Evolutionary conservation across 2,329 filamentous ascomycete species (phyloP), one percentile per base, ranked within the genome.

Genomic region (Xylariomycetidae sp.): DNA sequence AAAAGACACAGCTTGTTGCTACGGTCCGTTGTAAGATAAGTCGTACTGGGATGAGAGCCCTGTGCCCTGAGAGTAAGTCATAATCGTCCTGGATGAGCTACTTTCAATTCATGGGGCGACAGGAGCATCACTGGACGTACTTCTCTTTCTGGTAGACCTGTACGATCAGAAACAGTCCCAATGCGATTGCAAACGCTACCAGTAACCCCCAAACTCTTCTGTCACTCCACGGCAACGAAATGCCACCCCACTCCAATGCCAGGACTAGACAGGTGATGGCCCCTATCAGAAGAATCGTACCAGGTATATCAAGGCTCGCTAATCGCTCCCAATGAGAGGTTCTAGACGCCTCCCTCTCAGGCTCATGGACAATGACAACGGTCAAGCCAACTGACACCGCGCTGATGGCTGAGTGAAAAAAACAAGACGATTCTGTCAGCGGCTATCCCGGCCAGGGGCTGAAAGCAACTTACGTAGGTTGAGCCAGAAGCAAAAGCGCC

Each of bases 401-500:
- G n/a, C n/a, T n/a, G n/a, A n/a, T n/a, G n/a, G n/a, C n/a, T n/a
- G n/a, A n/a, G n/a, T n/a, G n/a, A n/a, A n/a, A n/a, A n/a, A n/a
- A n/a, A n/a, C n/a, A n/a, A n/a, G n/a, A n/a, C n/a, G n/a, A n/a
- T n/a, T n/a, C n/a, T n/a, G n/a, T n/a, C n/a, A n/a, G n/a, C n/a
- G n/a, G n/a, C n/a, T n/a, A n/a, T n/a, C n/a, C n/a, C n/a, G n/a
- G n/a, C n/a, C n/a, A n/a, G n/a, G n/a, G n/a, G n/a, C n/a, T n/a
- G n/a, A n/a, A n/a, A n/a, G n/a, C 8, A 23, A 28, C 27, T 28
- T 16, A 28, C 27, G 27, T 11, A 28, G 13, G 15, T 28, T 28
- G 6, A 28, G n/a, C 27, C 27, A 28, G 27, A 28, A 28, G 27
- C 27, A 28, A 15, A 28, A 28, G 11, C 15, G 12, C 27, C 27